Evolutionary conservation across 1,284 basidiomycete genomes (phyloP), one percentile per base, ranked within the genome.

Genomic region (Coniophora puteana): DNA sequence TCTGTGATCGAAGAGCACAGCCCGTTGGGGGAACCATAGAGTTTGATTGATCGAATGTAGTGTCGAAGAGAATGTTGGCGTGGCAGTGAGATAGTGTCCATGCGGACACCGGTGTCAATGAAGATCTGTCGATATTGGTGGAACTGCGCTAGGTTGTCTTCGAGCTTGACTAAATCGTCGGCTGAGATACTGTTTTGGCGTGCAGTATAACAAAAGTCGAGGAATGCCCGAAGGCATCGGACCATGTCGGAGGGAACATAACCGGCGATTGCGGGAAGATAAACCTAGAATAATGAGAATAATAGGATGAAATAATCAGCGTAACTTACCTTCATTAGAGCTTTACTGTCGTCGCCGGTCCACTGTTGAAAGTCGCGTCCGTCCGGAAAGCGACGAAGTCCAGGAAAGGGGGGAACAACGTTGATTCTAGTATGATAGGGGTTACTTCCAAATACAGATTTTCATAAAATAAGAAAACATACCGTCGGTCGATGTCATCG

Each of bases 51-150:
- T 12, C 18, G 16, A 22, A n/a, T 23, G 20, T 42, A 40, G 26
- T 41, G 40, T n/a, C n/a, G 7, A 1, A 54, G 36, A 20, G 40
- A 30, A 30, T 55, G 52, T n/a, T 57, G 28, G 20, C 49, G 51
- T 14, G 51, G 56, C 7, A 59, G 45, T 8, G 49, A 41, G 36
- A 57, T 47, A 12, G 35, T 24, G 16, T 36, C 14, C 20, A 20
- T 20, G 12, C 40, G 40, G 16, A 48, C 30, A 32, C 42, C 39
- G 17, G 22, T 37, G 10, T 27, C 26, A 3, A 12, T 26, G 20
- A 46, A 46, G 21, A 46, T 23, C 14, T 30, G 13, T 17, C 27
- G 8, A n/a, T 46, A 6, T 7, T 17, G 8, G 23, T 46, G 43
- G 25, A 46, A 46, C n/a, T 18, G 16, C 16, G n/a, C 5, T 8